These are phyloP conservation scores for Trapa incisa DNA, from an alignment of 345 rosid species.

Conservation along the genomic window DNA sequence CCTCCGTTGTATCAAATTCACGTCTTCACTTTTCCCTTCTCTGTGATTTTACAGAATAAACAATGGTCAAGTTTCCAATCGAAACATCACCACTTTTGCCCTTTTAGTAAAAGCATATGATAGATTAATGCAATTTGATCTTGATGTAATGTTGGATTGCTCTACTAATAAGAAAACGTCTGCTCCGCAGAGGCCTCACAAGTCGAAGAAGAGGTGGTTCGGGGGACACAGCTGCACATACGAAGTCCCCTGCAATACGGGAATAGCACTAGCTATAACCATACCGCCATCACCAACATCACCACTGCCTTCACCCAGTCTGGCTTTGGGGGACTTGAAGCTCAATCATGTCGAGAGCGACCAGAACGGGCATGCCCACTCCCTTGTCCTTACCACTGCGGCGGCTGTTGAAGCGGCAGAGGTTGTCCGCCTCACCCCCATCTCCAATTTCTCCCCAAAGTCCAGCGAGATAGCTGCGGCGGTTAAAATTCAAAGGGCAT, in stretches of 20 bases:
- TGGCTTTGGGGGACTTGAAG: constrained; percentile 25
- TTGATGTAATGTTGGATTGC: not conserved
- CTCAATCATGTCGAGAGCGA: constrained; percentile 35
- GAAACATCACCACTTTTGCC: no score
- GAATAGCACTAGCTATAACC: constrained; percentile 13
- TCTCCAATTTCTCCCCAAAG: constrained; percentile 36
- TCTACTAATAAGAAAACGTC: not conserved
- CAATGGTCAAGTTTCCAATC: no score
- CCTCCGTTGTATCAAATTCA: not conserved
- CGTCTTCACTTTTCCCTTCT: not conserved
- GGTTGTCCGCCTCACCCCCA: constrained; percentile 44
- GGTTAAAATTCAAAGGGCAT: constrained; percentile 67
- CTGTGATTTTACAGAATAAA: not conserved
- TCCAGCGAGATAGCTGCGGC: constrained; percentile 55
- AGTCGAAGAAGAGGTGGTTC: constrained; percentile 48
- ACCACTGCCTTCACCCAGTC: constrained; percentile 10
- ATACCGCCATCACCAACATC: constrained; percentile 6
- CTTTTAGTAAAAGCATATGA: not conserved
- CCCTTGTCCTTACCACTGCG: constrained; percentile 58
- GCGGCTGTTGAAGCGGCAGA: constrained; percentile 60
- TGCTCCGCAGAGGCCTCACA: constrained; percentile 24
- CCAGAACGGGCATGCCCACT: constrained; percentile 48
- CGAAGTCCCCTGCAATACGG: constrained; percentile 9
- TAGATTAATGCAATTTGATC: not conserved
- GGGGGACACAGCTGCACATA: constrained; percentile 24